Evolutionary conservation across 2,329 filamentous ascomycete species (phyloP).

Genomic region (Penicillium crustosum): DNA sequence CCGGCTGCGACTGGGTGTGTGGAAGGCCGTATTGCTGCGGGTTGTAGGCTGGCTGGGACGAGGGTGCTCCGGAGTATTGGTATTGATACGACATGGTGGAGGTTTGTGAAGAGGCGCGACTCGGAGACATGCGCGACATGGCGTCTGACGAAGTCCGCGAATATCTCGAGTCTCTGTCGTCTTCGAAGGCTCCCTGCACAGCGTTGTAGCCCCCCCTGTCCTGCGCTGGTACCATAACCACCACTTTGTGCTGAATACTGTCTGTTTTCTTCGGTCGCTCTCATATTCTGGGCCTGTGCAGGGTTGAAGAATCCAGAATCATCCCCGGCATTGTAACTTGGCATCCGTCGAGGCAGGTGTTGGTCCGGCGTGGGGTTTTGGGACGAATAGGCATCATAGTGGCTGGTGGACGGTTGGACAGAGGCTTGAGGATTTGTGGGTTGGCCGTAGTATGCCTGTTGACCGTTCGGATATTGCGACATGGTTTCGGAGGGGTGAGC

Average conservation of each 20-base stretch:
- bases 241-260: conserved; percentile 37
- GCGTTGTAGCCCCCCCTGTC: conserved; percentile 27
- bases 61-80: conserved; percentile 37
- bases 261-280: conserved; percentile 37
- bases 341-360: conserved; percentile 53
- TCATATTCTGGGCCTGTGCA: conserved; percentile 26
- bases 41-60: conserved; percentile 57
- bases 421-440: conserved; percentile 31
- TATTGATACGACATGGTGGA: conserved; percentile 52
- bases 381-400: conserved; percentile 44
- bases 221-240: conserved; percentile 37
- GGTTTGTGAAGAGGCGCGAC: conserved; percentile 45
- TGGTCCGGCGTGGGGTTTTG: conserved; percentile 43
- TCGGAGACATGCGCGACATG: conserved; percentile 38
- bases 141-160: conserved; percentile 36
- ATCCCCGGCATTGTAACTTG: conserved; percentile 76
- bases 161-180: conserved; percentile 36
- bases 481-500: conserved; percentile 35
- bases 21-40: conserved; percentile 60
- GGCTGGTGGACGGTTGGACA: conserved; percentile 30
- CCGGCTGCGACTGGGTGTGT: conserved; percentile 46
- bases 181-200: conserved; percentile 27
- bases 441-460: conserved; percentile 48
- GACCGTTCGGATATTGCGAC: conserved; percentile 58
- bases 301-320: conserved; percentile 57